Evolutionary conservation across 495 filamentous ascomycete species (phyloP), one percentile per base, ranked within the genome.

Genomic region (Margaritispora aquatica): DNA sequence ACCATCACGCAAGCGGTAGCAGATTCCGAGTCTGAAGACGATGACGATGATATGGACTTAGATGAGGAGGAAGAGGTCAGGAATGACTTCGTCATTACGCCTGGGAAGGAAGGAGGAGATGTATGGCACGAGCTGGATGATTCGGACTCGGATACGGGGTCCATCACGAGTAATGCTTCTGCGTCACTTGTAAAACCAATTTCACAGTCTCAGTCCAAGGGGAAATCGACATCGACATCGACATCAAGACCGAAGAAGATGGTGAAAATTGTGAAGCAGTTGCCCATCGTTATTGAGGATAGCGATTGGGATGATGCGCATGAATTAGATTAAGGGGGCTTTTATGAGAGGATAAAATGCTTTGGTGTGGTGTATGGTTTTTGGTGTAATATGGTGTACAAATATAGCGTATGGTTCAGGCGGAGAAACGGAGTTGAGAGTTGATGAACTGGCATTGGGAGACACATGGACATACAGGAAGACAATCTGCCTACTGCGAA

Each of bases 291-390:
- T 21, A 82, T 88, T 31, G 79, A 85, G 62, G 84, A 88, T 57
- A 87, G 83, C 69, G 84, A 86, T 29, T 77, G 70, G 69, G 81
- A 83, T 36, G 76, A 80, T n/a, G n/a, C n/a, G n/a, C n/a, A n/a
- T n/a, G n/a, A n/a, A n/a, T n/a, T n/a, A n/a, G n/a, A n/a, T n/a
- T n/a, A n/a, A n/a, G n/a, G n/a, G n/a, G n/a, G n/a, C n/a, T n/a
- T n/a, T n/a, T n/a, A n/a, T n/a, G n/a, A n/a, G n/a, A n/a, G n/a
- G n/a, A n/a, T n/a, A n/a, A n/a, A n/a, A n/a, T n/a, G n/a, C n/a
- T n/a, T n/a, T n/a, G n/a, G n/a, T n/a, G n/a, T n/a, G n/a, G n/a
- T n/a, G n/a, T n/a, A n/a, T n/a, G n/a, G n/a, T n/a, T n/a, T n/a
- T n/a, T n/a, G n/a, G n/a, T n/a, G n/a, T n/a, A n/a, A n/a, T n/a